Conservation (phyloP, 2,329 filamentous ascomycete genomes). For the Xylariaceae sp. region DNA sequence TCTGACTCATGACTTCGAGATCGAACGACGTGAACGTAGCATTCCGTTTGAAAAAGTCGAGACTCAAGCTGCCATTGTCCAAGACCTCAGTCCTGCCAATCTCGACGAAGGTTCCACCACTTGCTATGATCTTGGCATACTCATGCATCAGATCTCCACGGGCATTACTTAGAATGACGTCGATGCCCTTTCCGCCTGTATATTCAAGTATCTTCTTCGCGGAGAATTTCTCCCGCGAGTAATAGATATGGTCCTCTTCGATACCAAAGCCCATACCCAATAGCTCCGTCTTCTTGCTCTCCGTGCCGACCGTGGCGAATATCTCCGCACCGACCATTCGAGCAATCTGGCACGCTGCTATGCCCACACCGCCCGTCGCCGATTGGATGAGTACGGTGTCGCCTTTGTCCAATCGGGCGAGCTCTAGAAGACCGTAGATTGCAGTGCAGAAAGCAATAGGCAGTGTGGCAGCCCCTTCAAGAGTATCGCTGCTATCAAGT, state of each 20-base stretch:
- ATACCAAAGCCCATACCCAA: not conserved
- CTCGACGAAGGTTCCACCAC: slow-evolving; percentile 4
- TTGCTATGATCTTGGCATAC: not conserved
- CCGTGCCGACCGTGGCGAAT: slow-evolving; percentile 25
- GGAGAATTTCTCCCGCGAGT: not conserved
- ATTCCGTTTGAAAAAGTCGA: slow-evolving; percentile 5
- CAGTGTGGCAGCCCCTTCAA: not conserved
- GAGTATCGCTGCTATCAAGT: not conserved
- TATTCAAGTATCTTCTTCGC: not conserved
- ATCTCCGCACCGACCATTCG: slow-evolving; percentile 38
- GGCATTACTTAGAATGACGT: slow-evolving; percentile 6
- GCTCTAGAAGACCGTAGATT: not conserved
- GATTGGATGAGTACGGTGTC: slow-evolving; percentile 6
- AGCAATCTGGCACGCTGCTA: slow-evolving; percentile 43
- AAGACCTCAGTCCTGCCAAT: slow-evolving; percentile 6
- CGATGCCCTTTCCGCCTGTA: slow-evolving; percentile 1
- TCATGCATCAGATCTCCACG: slow-evolving; percentile 7
- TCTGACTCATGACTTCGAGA: slow-evolving; percentile 3
- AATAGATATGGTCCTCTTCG: not conserved
- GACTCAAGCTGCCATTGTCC: not conserved
- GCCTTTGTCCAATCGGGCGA: slow-evolving; percentile 1
- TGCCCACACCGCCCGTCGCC: slow-evolving; percentile 43
- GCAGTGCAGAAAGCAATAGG: slow-evolving; percentile 5
- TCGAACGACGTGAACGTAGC: slow-evolving; percentile 10
- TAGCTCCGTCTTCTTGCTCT: slow-evolving; percentile 1